phyloP scores from a whole-genome alignment of 2,329 filamentous ascomycete genomes.

The Stylonectria norvegica region DNA sequence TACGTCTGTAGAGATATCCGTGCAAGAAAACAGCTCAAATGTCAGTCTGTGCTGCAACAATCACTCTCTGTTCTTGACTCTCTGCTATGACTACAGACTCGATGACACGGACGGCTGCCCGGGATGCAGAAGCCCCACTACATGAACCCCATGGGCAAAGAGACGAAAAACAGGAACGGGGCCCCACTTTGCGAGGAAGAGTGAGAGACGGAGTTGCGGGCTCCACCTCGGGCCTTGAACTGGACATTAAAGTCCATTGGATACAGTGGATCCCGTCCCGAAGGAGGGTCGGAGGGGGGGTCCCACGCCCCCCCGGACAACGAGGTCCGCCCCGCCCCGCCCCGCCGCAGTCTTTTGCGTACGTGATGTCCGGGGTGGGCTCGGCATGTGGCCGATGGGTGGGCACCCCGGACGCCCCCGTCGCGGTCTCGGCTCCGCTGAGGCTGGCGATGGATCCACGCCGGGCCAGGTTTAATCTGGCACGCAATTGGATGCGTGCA shows the following conservation, averaged over 20 bases:
- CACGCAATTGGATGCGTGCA: neutral
- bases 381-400: slow-evolving; percentile 28
- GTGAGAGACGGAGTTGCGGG: slow-evolving; percentile 5
- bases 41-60: too few relatives aligned
- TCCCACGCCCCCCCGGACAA: slow-evolving; percentile 17
- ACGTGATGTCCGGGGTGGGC: slow-evolving; percentile 13
- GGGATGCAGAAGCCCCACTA: slow-evolving; percentile 14
- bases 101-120: too few relatives aligned
- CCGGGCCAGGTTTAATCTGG: too few relatives aligned
- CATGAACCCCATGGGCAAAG: slow-evolving; percentile 19
- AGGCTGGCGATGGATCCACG: too few relatives aligned
- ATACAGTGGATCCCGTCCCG: neutral
- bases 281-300: slow-evolving; percentile 5
- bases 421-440: slow-evolving; percentile 21
- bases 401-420: slow-evolving; percentile 11
- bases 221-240: neutral
- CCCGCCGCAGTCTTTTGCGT: too few relatives aligned
- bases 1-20: slow-evolving; percentile 7
- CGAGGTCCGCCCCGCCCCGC: slow-evolving; percentile 23
- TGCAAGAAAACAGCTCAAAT: slow-evolving; percentile 17
- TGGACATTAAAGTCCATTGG: slow-evolving; percentile 14
- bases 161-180: too few relatives aligned
- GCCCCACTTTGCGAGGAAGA: slow-evolving; percentile 10
- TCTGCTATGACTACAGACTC: too few relatives aligned
- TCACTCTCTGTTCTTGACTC: too few relatives aligned